Evolutionary conservation across 495 filamentous ascomycete genomes (phyloP).

Genomic region (Massariosphaeria phaeospora): DNA sequence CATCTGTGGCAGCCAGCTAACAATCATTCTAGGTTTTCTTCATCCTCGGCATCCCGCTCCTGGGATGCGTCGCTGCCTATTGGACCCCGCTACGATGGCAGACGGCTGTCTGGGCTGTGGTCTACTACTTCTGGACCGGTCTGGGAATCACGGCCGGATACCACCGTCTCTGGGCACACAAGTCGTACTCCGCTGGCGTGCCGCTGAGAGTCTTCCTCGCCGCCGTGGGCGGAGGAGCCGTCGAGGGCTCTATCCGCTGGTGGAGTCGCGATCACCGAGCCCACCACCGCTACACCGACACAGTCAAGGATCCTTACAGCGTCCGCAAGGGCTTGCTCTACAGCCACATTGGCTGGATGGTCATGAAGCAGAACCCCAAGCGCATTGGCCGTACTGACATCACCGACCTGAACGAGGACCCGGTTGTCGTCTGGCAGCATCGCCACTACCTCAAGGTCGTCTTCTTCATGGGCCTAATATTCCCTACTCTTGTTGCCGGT

Average conservation of each 20-base stretch:
- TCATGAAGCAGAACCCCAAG: constrained; percentile 51
- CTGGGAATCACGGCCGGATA: constrained; percentile 35
- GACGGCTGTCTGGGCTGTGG: constrained; percentile 74
- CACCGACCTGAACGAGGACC: constrained; percentile 90
- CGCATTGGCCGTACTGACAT: constrained; percentile 86
- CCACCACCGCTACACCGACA: constrained; percentile 98
- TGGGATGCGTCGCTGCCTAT: constrained; percentile 69
- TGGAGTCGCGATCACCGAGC: constrained; percentile 95
- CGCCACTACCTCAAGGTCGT: constrained; percentile 87
- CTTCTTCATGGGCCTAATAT: constrained; percentile 76
- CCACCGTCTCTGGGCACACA: constrained; percentile 52
- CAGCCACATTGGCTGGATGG: constrained; percentile 81
- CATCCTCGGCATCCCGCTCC: constrained; percentile 78
- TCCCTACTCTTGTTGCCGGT: constrained; percentile 80
- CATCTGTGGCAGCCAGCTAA: neutral
- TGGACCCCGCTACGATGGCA: constrained; percentile 74
- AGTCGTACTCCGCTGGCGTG: constrained; percentile 82
- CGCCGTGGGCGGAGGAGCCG: constrained; percentile 85
- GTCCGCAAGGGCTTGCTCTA: constrained; percentile 97
- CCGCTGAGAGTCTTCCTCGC: constrained; percentile 92
- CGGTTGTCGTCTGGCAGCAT: constrained; percentile 93
- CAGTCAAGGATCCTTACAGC: constrained; percentile 97
- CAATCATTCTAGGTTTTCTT: constrained; percentile 64
- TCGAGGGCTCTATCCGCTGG: constrained; percentile 95
- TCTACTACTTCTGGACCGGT: constrained; percentile 83